Base-by-base conservation (phyloP, 306 rosid genomes). In the Pachyrhizus erosus region DNA sequence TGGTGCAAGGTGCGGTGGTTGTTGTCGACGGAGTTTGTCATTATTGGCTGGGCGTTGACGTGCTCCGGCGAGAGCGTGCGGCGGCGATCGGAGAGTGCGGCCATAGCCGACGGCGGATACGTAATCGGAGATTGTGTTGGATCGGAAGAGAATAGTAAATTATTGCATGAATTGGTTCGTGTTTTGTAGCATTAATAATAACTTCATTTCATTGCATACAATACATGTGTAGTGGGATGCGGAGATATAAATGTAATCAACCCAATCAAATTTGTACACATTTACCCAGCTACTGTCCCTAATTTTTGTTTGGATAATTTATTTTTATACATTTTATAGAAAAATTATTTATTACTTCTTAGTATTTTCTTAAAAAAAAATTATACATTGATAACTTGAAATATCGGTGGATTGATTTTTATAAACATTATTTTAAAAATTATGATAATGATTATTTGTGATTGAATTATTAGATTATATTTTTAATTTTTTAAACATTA, bases 11-110 rank as follows among this genome's bases (percentile, higher is more conserved):
- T 73, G 10, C 71, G 48, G 73, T 21, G 48, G 23, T 70, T 55
- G 49, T 17, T 76, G 3, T 65, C 5, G 33, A 24, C 5, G 64
- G 72, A 11, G 2, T 70, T 49, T 3, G 72, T 2, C 26, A 0
- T 69, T 42, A 12, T 14, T 9, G 21, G 75, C 42, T 39, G 12
- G 9, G 43, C 11, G 33, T 27, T 55, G 2, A 54, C 46, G 57
- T 49, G 72, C 4, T 9, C 37, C 23, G n/a, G 9, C 66, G 68
- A 68, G 1, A 21, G 7, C 31, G 20, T 13, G 17, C 81, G 86
- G 48, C 84, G 84, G 75, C 86, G 88, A 26, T 57, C 70, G 45
- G 74, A 39, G 49, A 55, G 58, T 2, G 54, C 26, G 43, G 69
- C 68, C 84, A 69, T 64, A 45, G 61, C 73, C 80, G 42, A 54